Evolutionary conservation across 768 basidiomycete species (phyloP).

Genomic region (Pleurotus salmoneostramineus): DNA sequence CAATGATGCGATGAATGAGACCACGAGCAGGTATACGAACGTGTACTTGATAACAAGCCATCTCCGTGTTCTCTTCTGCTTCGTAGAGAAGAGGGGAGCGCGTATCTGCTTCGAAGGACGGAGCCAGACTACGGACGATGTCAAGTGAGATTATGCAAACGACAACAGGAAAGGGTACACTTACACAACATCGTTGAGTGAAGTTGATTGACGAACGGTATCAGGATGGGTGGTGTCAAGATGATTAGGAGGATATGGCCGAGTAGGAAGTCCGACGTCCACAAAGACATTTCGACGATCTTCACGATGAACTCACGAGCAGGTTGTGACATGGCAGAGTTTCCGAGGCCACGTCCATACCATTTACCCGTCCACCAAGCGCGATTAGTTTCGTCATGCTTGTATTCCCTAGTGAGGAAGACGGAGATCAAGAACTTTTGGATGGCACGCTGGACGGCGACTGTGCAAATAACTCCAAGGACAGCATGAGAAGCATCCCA

Average conservation of each 20-base stretch:
- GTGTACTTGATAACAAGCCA: conserved; percentile 94
- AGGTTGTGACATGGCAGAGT: conserved; percentile 91
- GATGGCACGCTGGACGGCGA: conserved; percentile 87
- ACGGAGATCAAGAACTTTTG: conserved; percentile 94
- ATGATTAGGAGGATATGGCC: conserved; percentile 84
- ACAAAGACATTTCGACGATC: conserved; percentile 95
- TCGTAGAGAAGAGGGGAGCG: conserved; percentile 88
- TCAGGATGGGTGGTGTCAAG: conserved; percentile 76
- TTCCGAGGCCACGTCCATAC: conserved; percentile 92
- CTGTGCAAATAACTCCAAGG: conserved; percentile 84
- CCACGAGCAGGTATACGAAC: conserved; percentile 72
- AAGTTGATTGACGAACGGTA: conserved; percentile 83
- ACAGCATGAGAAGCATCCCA: conserved; percentile 98
- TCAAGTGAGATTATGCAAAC: conserved; percentile 6
- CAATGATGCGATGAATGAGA: conserved; percentile 75
- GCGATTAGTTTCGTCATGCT: conserved; percentile 96
- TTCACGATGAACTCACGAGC: conserved; percentile 98
- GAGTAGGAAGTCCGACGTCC: conserved; percentile 92
- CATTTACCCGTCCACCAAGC: conserved; percentile 99
- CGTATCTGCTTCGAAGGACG: conserved; percentile 93
- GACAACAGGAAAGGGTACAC: conserved; percentile 25
- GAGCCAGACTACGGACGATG: conserved; percentile 74
- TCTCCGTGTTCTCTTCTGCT: conserved; percentile 87
- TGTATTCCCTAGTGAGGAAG: conserved; percentile 95
- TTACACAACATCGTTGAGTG: conserved; percentile 93